Evolutionary conservation across 2,329 filamentous ascomycete genomes (phyloP), one percentile per base, ranked within the genome.

Genomic region (Alternaria gansuensis): DNA sequence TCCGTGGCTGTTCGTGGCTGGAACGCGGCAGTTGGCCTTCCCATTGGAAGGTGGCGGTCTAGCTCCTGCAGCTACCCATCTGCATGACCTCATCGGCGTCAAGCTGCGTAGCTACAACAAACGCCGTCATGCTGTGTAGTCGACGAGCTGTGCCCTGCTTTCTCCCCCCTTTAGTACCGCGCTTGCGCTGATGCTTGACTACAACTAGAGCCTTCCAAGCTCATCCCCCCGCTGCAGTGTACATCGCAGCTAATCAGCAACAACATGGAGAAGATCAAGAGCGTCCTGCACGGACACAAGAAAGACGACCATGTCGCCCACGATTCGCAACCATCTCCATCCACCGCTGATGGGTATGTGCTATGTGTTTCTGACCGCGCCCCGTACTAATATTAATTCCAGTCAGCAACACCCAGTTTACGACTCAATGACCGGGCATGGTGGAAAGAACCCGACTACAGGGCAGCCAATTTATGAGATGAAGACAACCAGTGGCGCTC

Each of bases 231-330:
- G 26, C 50, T 49, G 43, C 48, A 39, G 49, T 26, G 36, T 45
- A 29, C 51, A 59, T 50, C 57, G 51, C 37, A 37, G 49, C 9
- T 14, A 36, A 51, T 46, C 48, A 36, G 31, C 37, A 52, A 21
- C 65, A 62, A 39, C 56, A 82, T 82, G 80, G 75, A 81, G 56
- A 80, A 80, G 71, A 66, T 82, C 54, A 81, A 81, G 75, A 76
- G 73, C 64, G 69, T 81, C 52, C 68, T 82, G 23, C 49, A 51
- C 39, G 61, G 59, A 44, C 63, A 80, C 60, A 66, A 74, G 60
- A 68, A 78, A 56, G 74, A 77, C 50, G 70, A 73, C 41, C 64
- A 73, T 48, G 63, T 46, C 13, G 60, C 61, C n/a, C 59, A 67
- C 34, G 59, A 67, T 40, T 54, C 62, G 51, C 66, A 60, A 33